Evolutionary conservation across 148 eudicot species (phyloP), one percentile per base, ranked within the genome.

Genomic region (Rhododendron vialii): DNA sequence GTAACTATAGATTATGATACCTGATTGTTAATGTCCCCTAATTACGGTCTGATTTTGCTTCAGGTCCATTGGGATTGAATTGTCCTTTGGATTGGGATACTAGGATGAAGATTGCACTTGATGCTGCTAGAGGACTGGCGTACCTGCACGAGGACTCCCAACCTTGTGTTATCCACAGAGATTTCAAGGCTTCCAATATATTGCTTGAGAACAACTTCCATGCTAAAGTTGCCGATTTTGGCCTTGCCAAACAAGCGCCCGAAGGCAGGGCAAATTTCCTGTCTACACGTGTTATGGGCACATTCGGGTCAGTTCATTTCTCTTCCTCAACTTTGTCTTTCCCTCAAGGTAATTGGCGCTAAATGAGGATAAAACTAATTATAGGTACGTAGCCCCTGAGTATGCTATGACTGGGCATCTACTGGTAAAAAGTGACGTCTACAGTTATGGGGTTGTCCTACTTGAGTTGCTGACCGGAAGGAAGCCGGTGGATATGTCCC

Each of bases 331-430:
- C 20, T 69, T 71, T 17, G 15, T 57, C 51, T 67, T 84, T 69
- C 43, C 78, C 57, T 47, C 15, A 47, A 74, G 61, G 59, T 78
- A 75, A 76, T 17, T 67, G 30, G 17, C 36, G 53, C 78, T 85
- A 53, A 91, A 59, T 74, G 67, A 82, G 81, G 81, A 80, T 80
- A 47, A 61, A 61, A 84, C 48, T 88, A 79, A 79, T 90, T 74
- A 35, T 91, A 96, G 99, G 91, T 95, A 96, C 87, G 99, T 96
- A 76, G 99, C 99, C 51, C 99, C 99, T 4, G 99, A 95, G 86
- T 96, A 95, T 94, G 99, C 99, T 79, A 96, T 96, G 99, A 96
- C 98, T 59, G 99, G 99, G 79, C 99, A 96, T 89, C 91, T 96
- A 74, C 92, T 96, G 35, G 99, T 95, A 78, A 96, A 96, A 90